Evolutionary conservation across 495 filamentous ascomycete genomes (phyloP), one percentile per base, ranked within the genome.

Genomic region (Penicillium cataractarum): DNA sequence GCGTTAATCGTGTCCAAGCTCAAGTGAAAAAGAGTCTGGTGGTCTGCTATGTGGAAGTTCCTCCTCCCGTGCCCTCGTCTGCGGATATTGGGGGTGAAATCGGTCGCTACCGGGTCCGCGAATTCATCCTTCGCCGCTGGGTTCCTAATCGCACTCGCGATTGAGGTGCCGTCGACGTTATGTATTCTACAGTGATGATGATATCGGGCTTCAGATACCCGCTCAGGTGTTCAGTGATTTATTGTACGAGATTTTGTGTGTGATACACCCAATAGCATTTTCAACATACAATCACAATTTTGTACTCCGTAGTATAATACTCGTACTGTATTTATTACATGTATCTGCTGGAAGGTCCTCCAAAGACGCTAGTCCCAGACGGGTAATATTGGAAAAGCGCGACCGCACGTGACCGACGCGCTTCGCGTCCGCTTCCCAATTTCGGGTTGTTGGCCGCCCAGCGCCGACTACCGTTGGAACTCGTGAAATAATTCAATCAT

Each of bases 1-100:
- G 90, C 42, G 84, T 97, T 40, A 96, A 96, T 69, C 87, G 95
- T 15, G 93, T 98, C n/a, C 89, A 96, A 61, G 85, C 84, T 8
- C 90, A 93, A 65, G 95, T 96, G 6, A 83, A 87, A 67, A 99
- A 99, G 82, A 95, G 84, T 15, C 69, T 98, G 64, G 87, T 97
- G 35, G 68, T 98, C 13, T 87, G 87, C 59, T 99, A 94, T 72
- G 94, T 98, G 2, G 94, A 99, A 62, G 81, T 98, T 13, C 96
- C 96, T 8, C 84, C 90, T 10, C 92, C 93, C 4, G 55, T 59
- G 24, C 60, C 57, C 31, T 61, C 56, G 2, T 49, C 82, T 15
- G 72, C 81, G 13, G 86, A 89, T 57, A 82, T 96, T 40, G 82
- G 85, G 3, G 80, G 72, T 15, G 70, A 92, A 32, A 71, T 98